Evolutionary conservation across 2,329 filamentous ascomycete genomes (phyloP), one percentile per base, ranked within the genome.

Genomic region (Pseudocercospora cruenta): DNA sequence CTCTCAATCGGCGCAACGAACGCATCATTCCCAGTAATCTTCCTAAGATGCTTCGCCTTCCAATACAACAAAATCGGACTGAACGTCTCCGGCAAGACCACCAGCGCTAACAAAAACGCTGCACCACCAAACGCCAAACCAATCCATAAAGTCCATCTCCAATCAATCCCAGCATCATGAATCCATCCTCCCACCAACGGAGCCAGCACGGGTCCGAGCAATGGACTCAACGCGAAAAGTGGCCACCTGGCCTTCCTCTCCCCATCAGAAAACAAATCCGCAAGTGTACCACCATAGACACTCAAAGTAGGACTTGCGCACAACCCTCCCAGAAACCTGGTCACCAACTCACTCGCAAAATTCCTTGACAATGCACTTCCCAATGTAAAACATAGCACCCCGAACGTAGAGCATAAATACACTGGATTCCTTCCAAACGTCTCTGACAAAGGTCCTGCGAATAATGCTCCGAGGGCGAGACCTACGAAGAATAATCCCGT

Each of bases 41-140:
- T 22, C 3, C 75, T 70, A 5, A 78, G 63, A 58, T 73, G 71
- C 21, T 63, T 47, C 3, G 74, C 72, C 57, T 77, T 77, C 65
- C 73, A 77, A 21, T 55, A 47, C 2, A 74, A 58, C 10, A 74
- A 60, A 19, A 70, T 67, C 0, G 80, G 81, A 2, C 78, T 71
- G 67, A 82, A 84, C 0, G 82, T 84, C 72, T 85, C 83, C 0
- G 81, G 82, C 2, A 82, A 73, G 63, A 82, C 79, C 2, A 81
- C 64, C 1, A 83, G 33, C 9, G 66, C 63, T 8, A 69, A 36
- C 16, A 66, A 26, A 47, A 67, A 67, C 1, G 66, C 59, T 0
- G 22, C 33, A 10, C 28, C 59, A 21, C 63, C 53, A 43, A 70
- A 43, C 10, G 66, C 65, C 10, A 72, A 58, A 2, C 62, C 63